Evolutionary conservation across 352 stramenopile genomes (phyloP).

Genomic region (Phytophthora litchii): DNA sequence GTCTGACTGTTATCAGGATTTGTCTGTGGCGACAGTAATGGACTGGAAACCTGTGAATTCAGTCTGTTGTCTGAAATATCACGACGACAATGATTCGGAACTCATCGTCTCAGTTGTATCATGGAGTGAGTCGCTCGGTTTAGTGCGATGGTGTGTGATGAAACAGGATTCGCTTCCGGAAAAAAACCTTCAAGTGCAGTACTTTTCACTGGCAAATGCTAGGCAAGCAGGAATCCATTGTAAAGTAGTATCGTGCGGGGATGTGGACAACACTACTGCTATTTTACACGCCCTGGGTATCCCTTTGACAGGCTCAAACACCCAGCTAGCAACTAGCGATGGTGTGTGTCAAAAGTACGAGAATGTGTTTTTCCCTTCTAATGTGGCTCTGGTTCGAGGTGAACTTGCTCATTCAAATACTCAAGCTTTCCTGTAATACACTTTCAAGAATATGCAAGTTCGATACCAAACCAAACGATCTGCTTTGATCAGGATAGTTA

Average conservation of each 20-base stretch:
- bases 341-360: constrained; percentile 1
- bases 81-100: neutral
- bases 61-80: constrained; percentile 12
- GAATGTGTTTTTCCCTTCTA: neutral
- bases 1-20: constrained; percentile 3
- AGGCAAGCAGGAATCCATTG: constrained; percentile 13
- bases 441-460: neutral
- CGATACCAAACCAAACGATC: no score
- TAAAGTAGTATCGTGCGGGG: constrained; percentile 19
- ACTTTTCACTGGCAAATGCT: constrained; percentile 25
- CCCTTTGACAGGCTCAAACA: neutral
- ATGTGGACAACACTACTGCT: neutral
- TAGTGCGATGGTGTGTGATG: constrained; percentile 18
- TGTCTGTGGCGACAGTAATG: neutral
- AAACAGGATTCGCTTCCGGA: neutral
- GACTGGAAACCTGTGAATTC: constrained; percentile 28
- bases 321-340: neutral
- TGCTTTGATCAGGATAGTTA: no score
- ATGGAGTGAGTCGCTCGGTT: constrained; percentile 14
- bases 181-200: constrained; percentile 3
- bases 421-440: neutral
- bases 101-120: constrained; percentile 13
- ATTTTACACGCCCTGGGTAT: constrained; percentile 9
- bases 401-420: neutral
- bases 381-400: neutral